phyloP scores from a whole-genome alignment of 495 filamentous ascomycete genomes.

The Aspergillus nidulans region DNA sequence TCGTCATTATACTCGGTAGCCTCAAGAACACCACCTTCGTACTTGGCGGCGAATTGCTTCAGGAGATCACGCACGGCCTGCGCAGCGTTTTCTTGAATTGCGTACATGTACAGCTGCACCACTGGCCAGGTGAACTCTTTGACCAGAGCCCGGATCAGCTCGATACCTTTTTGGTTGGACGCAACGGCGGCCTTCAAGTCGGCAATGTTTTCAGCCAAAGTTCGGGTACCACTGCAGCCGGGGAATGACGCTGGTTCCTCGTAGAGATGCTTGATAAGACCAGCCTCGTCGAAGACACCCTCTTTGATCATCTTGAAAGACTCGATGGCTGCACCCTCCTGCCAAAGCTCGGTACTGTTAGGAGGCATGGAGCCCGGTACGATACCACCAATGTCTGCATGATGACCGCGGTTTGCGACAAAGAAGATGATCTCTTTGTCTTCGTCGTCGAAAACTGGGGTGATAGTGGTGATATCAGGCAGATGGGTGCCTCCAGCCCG shows the following conservation, averaged over 20 bases:
- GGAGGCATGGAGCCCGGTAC: constrained; percentile 95
- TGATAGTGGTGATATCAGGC: constrained; percentile 84
- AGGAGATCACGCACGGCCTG: constrained; percentile 73
- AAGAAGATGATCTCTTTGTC: constrained; percentile 77
- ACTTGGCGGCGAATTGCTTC: constrained; percentile 66
- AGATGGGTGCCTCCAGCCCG: constrained; percentile 85
- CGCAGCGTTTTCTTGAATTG: constrained; percentile 90
- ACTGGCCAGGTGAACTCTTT: constrained; percentile 85
- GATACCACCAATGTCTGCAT: constrained; percentile 91
- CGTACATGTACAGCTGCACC: constrained; percentile 89
- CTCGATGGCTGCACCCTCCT: constrained; percentile 89
- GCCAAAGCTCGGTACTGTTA: constrained; percentile 81
- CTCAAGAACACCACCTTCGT: constrained; percentile 69
- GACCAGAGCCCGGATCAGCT: constrained; percentile 75
- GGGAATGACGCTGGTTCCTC: constrained; percentile 77
- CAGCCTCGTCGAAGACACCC: constrained; percentile 79
- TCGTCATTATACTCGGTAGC: constrained; percentile 93
- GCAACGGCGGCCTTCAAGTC: constrained; percentile 94
- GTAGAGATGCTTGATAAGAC: constrained; percentile 77
- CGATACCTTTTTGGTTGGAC: constrained; percentile 93
- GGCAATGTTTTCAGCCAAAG: constrained; percentile 86
- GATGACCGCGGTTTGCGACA: constrained; percentile 72
- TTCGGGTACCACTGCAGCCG: constrained; percentile 83
- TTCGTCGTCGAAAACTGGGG: constrained; percentile 76
- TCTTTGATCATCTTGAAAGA: constrained; percentile 91